Evolutionary conservation across 2,329 filamentous ascomycete genomes (phyloP).

Genomic region (Venturia effusa): DNA sequence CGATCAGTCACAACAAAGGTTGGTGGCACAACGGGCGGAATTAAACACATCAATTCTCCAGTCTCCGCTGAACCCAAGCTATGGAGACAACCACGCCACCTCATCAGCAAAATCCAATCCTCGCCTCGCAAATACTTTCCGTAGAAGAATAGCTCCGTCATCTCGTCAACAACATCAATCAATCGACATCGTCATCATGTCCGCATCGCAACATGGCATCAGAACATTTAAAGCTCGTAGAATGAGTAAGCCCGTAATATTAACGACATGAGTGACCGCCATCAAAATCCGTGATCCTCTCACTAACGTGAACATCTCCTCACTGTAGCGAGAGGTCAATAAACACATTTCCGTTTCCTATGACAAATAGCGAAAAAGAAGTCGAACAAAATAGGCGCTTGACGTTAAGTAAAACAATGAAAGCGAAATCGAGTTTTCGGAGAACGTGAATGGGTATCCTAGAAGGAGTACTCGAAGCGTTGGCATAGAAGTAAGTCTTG

Average conservation of each 20-base stretch:
- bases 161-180: neutral
- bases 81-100: no score
- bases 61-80: no score
- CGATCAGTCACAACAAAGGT: no score
- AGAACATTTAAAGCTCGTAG: neutral
- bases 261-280: neutral
- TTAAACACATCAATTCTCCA: no score
- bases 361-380: neutral
- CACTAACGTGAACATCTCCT: neutral
- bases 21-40: no score
- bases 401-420: neutral
- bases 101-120: no score
- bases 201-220: neutral
- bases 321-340: neutral
- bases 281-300: neutral
- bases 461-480: conserved; percentile 2
- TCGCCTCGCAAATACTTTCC: no score
- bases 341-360: neutral
- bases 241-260: neutral
- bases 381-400: neutral
- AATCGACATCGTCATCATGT: neutral
- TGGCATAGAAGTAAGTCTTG: neutral
- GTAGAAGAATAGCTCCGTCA: neutral
- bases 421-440: neutral
- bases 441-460: conserved; percentile 1